phyloP scores from a whole-genome alignment of 352 stramenopile genomes.

The Pythium aphanidermatum region DNA sequence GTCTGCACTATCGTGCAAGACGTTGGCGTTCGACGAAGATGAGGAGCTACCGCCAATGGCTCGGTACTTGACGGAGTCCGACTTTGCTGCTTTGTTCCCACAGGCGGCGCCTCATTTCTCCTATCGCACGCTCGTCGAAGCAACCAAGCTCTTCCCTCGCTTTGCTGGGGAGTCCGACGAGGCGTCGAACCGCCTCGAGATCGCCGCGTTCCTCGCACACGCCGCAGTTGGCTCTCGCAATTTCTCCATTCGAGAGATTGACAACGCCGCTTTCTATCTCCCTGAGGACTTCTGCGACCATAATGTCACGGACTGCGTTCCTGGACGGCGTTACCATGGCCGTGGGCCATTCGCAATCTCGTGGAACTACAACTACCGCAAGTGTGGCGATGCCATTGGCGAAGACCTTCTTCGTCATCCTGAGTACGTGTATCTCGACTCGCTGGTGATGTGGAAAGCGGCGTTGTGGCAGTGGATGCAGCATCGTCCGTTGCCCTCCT shows the following conservation, averaged over 20 bases:
- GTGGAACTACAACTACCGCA: conserved; percentile 24
- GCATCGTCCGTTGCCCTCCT: conserved; percentile 1
- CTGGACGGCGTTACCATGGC: conserved; percentile 13
- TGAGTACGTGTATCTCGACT: conserved; percentile 9
- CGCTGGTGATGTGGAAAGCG: conserved; percentile 8
- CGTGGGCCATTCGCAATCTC: conserved; percentile 13
- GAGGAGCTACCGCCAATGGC: too few relatives aligned
- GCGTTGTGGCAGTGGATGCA: conserved; percentile 20
- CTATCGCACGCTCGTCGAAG: conserved; percentile 8
- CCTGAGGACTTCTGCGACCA: conserved; percentile 10
- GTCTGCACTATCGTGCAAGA: too few relatives aligned
- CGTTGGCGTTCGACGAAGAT: too few relatives aligned
- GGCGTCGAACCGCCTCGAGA: conserved; percentile 9
- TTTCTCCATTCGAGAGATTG: conserved; percentile 6
- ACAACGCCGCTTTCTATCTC: conserved; percentile 3
- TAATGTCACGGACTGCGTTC: neutral
- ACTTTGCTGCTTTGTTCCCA: conserved; percentile 10
- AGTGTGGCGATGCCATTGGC: conserved; percentile 7
- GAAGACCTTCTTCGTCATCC: conserved; percentile 9
- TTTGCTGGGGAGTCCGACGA: conserved; percentile 13
- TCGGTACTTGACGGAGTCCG: conserved; percentile 3
- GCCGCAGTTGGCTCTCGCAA: conserved; percentile 5
- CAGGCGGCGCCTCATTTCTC: conserved; percentile 10
- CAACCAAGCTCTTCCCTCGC: conserved; percentile 9
- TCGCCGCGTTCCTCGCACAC: conserved; percentile 21